Evolutionary conservation across 371 early-diverging fungal genomes (phyloP), one percentile per base, ranked within the genome.

Genomic region (Lichtheimia ornata): DNA sequence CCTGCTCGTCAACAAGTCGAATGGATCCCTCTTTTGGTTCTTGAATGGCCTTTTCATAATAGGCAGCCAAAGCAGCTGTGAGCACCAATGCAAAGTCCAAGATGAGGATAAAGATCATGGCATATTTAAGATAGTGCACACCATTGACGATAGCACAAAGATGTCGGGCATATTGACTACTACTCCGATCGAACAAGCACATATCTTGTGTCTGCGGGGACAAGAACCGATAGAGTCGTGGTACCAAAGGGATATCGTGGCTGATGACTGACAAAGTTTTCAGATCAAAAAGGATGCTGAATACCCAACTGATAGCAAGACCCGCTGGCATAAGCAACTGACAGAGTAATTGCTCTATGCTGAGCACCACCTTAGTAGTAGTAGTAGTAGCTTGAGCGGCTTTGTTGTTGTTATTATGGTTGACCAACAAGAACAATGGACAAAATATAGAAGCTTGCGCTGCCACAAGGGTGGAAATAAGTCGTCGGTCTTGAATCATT

Each of bases 391-490:
- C 15, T 6, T 17, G 49, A 17, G 7, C 27, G 5, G 25, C 25
- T 25, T 51, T 24, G 25, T 51, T 51, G 25, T 51, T 51, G 13
- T 30, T 52, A 3, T 28, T 52, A 15, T 22, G 5, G n/a, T 14
- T 30, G 28, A 59, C 55, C 7, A 77, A 41, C 14, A 72, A 45
- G n/a, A 79, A 69, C 0, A 79, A 44, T 14, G 76, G 73, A 35
- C 76, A 79, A 25, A 79, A 56, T 12, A 74, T 69, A 22, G 79
- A 76, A 2, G 76, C 76, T 27, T 76, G 79, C 6, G 74, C 66
- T 13, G 79, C 74, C 14, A 79, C 76, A 15, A 79, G 52, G 0
- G 76, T 79, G 0, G 79, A 70, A 15, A 79, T 79, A 15, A 79
- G 55, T 15, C 73, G 61, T 49, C 76, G 61, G 45, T 79, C 79